Evolutionary conservation across 2,329 filamentous ascomycete species (phyloP), one percentile per base, ranked within the genome.

Genomic region (Rhinocladiella similis): DNA sequence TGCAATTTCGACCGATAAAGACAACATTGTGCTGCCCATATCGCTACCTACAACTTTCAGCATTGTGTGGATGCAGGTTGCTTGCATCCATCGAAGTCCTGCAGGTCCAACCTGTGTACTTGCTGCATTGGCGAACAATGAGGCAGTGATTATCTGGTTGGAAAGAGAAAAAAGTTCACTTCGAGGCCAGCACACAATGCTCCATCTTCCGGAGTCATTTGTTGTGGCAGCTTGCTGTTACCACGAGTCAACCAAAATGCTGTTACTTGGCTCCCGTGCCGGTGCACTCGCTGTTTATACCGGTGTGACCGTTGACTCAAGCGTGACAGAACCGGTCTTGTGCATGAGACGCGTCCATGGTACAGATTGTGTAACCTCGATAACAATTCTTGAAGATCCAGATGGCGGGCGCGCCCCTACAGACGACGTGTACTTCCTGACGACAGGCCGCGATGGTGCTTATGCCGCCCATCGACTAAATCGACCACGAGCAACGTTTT

Each of bases 381-480:
- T 96, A 29, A 65, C 79, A 0, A 72, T 78, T 9, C 73, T 84
- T 1, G 74, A 75, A 19, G 16, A 33, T 14, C 29, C 19, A 60
- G 59, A 18, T 51, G 56, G 62, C 65, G 53, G 49, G 65, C 29
- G 58, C 53, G 57, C 22, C 41, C 58, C 27, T 56, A 53, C n/a
- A 41, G 10, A 41, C 27, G 58, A 12, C 22, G 66, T 72, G 18
- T 79, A 83, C 55, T 78, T 96, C 41, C 72, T 93, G 13, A 87
- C 87, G 0, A 90, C 88, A 3, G 88, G 88, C 38, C 83, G 91
- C 52, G 89, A 96, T 69, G 90, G 91, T 1, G 84, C 79, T 48
- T 91, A 88, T 64, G 83, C 87, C 38, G 83, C 93, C 47, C 90
- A 83, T 35, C 52, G 77, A 5, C 57, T 75, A 41, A 48, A 65